phyloP scores from a whole-genome alignment of 345 rosid genomes.

The Citrus reticulata region DNA sequence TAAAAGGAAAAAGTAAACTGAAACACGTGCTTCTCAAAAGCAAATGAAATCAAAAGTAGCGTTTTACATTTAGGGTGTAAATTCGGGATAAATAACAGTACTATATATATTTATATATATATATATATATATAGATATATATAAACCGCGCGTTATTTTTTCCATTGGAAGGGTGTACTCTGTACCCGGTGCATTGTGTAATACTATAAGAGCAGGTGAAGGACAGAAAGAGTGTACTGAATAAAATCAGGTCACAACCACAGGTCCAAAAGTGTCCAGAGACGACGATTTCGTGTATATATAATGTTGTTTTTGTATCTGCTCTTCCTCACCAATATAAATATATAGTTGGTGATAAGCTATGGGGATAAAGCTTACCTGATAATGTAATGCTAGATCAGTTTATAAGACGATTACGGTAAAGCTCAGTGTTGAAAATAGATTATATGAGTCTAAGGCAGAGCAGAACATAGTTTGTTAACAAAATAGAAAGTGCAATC shows the following conservation, averaged over 20 bases:
- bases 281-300: too few relatives aligned
- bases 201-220: too few relatives aligned
- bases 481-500: not conserved
- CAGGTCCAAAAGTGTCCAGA: too few relatives aligned
- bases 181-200: not conserved
- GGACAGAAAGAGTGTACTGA: not conserved
- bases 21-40: too few relatives aligned
- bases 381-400: not conserved
- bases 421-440: not conserved
- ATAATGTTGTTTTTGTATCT: not conserved
- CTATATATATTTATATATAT: too few relatives aligned
- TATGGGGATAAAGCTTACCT: not conserved
- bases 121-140: too few relatives aligned
- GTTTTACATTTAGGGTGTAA: too few relatives aligned
- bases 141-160: not conserved
- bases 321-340: not conserved
- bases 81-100: too few relatives aligned
- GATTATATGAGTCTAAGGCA: not conserved
- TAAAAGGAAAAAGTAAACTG: too few relatives aligned
- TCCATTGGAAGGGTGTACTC: not conserved
- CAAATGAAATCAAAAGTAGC: rapidly evolving
- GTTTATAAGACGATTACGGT: too few relatives aligned
- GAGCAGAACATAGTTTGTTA: not conserved
- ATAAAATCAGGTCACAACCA: not conserved
- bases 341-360: too few relatives aligned